A percentile compares a stretch with the other conserved stretches of the same genome.
Conservation (phyloP, 2,329 filamentous ascomycete genomes). For the Chrysoporthe deuterocubensis region DNA sequence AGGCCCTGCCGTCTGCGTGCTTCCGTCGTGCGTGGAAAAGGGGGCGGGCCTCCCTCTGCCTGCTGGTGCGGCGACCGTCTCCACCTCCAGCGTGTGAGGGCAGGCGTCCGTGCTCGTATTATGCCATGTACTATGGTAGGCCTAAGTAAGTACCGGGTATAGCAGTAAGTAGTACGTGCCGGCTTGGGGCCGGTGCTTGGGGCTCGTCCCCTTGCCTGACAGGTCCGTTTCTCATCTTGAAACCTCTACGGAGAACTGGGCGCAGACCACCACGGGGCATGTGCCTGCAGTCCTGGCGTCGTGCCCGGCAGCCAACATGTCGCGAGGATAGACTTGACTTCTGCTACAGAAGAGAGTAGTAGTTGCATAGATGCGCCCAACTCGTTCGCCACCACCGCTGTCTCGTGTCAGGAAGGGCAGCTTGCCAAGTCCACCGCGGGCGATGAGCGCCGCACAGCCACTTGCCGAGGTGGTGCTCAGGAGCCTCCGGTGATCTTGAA, state of each 20-base stretch:
- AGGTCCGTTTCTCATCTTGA: slow-evolving; percentile 1
- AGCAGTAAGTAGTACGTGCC: background rate
- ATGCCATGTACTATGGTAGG: background rate
- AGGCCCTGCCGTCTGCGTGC: background rate
- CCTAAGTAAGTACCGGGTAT: too few species aligned
- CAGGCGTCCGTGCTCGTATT: background rate
- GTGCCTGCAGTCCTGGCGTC: background rate
- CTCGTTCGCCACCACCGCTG: background rate
- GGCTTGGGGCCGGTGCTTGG: background rate
- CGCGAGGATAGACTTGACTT: too few species aligned
- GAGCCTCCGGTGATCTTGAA: background rate
- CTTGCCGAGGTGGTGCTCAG: too few species aligned
- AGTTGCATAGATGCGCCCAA: background rate
- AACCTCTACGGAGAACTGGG: background rate
- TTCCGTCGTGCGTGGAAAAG: slow-evolving; percentile 10
- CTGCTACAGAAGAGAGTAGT: too few species aligned
- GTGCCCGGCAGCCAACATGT: too few species aligned
- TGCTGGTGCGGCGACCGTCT: slow-evolving; percentile 10
- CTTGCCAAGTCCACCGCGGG: background rate
- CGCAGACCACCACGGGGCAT: background rate
- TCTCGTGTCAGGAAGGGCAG: background rate
- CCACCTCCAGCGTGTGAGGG: background rate
- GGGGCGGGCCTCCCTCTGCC: slow-evolving; percentile 22
- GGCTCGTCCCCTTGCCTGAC: background rate
- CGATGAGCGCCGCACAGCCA: background rate